Evolutionary conservation across 495 filamentous ascomycete genomes (phyloP).

Genomic region (Aspergillus homomorphus): DNA sequence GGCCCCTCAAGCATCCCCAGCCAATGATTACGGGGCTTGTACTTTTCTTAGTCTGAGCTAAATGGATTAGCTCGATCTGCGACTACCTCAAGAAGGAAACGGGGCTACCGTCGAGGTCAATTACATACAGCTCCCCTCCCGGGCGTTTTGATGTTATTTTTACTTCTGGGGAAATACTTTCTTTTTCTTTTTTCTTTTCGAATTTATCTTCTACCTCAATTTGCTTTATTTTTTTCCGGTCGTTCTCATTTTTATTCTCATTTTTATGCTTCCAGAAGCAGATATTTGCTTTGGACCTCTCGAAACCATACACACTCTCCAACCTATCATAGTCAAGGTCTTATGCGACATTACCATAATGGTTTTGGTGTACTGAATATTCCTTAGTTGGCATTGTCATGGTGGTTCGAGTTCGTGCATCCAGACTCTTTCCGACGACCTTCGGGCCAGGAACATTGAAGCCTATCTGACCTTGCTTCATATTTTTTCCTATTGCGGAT

Average conservation of each 20-base stretch:
- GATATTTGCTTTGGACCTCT: background rate
- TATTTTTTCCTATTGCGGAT: background rate
- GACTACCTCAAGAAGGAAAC: constrained; percentile 23
- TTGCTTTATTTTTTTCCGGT: constrained; percentile 6
- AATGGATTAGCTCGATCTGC: constrained; percentile 28
- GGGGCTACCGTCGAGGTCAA: constrained; percentile 12
- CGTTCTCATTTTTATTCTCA: constrained; percentile 6
- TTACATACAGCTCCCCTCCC: constrained; percentile 23
- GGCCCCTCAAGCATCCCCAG: background rate
- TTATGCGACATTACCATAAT: background rate
- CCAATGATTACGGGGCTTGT: background rate
- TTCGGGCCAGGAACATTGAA: background rate
- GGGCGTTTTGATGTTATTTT: constrained; percentile 12
- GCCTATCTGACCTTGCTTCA: background rate
- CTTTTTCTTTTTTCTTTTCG: constrained; percentile 10
- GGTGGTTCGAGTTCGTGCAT: background rate
- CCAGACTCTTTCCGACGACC: background rate
- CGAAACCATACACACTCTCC: background rate
- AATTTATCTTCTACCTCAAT: constrained; percentile 6
- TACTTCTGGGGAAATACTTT: constrained; percentile 5
- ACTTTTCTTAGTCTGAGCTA: background rate
- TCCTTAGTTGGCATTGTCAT: background rate
- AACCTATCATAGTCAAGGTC: background rate
- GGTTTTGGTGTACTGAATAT: background rate
- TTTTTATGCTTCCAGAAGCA: background rate